Conservation (phyloP, 495 filamentous ascomycete species). For the Neurospora cerealis region DNA sequence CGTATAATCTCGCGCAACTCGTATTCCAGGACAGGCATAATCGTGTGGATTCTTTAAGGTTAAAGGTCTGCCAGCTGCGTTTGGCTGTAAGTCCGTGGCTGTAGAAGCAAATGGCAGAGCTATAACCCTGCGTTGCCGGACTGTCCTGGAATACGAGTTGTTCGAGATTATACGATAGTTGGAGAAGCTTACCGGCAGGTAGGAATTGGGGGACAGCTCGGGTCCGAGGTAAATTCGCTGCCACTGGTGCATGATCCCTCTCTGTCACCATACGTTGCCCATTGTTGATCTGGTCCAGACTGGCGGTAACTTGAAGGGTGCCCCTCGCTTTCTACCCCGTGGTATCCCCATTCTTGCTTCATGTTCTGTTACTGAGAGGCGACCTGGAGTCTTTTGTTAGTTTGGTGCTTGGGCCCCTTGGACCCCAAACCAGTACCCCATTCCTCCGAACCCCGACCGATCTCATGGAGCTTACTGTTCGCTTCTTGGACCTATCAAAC, state of each 20-base stretch:
- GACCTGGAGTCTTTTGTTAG: neutral
- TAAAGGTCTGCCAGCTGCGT: neutral
- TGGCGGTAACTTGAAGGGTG: neutral
- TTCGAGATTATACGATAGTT: neutral
- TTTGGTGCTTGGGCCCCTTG: neutral
- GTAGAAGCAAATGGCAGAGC: neutral
- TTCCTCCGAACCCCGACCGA: neutral
- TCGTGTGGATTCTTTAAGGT: neutral
- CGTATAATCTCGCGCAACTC: neutral
- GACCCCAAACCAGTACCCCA: neutral
- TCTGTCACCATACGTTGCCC: neutral
- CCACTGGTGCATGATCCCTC: neutral
- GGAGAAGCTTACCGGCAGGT: neutral
- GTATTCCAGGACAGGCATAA: neutral
- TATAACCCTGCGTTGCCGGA: neutral
- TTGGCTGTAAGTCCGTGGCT: neutral
- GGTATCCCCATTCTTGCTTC: neutral
- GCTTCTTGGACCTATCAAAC: neutral
- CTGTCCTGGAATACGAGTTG: neutral
- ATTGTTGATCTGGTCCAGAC: neutral
- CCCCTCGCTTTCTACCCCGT: neutral
- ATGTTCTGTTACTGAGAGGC: neutral
- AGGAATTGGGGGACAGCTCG: neutral
- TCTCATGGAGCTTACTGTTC: neutral
- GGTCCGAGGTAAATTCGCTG: neutral